phyloP scores from a whole-genome alignment of 129 eudicot species.

The Sambucus nigra region DNA sequence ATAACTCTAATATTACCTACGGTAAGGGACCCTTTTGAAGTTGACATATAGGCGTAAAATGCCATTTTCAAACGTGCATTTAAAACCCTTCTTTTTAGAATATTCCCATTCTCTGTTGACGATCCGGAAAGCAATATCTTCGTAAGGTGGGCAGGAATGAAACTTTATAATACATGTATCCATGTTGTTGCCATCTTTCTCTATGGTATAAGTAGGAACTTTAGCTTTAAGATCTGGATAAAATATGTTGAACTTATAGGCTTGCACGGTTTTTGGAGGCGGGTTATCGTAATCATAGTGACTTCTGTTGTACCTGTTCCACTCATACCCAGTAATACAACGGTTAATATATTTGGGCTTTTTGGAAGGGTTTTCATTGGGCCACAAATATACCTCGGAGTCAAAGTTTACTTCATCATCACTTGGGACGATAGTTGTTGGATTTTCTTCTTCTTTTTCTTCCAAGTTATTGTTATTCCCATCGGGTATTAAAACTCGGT shows the following conservation, averaged over 20 bases:
- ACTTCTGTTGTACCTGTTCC: background rate
- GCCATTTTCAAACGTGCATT: slow-evolving; percentile 41
- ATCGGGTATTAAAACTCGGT: background rate
- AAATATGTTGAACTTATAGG: background rate
- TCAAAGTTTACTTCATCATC: background rate
- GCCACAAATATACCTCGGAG: background rate
- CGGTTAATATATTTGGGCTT: background rate
- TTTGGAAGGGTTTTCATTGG: background rate
- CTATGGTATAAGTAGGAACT: background rate
- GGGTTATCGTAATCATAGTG: background rate
- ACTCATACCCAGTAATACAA: background rate
- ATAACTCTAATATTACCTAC: slow-evolving; percentile 33
- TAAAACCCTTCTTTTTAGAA: slow-evolving; percentile 44
- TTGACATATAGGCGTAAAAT: slow-evolving; percentile 40
- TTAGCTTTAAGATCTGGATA: background rate
- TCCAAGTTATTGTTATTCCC: background rate
- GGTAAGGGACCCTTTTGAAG: slow-evolving; percentile 33
- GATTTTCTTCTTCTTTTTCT: too few relatives aligned
- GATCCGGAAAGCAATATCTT: slow-evolving; percentile 31
- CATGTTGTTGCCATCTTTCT: background rate
- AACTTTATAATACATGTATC: slow-evolving; percentile 6
- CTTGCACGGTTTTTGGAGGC: background rate
- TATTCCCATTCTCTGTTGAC: slow-evolving; percentile 51
- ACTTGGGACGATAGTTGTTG: too few relatives aligned
- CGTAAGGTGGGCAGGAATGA: slow-evolving; percentile 8